Conservation (phyloP, 2,329 filamentous ascomycete species). For the Aureobasidium sp. region DNA sequence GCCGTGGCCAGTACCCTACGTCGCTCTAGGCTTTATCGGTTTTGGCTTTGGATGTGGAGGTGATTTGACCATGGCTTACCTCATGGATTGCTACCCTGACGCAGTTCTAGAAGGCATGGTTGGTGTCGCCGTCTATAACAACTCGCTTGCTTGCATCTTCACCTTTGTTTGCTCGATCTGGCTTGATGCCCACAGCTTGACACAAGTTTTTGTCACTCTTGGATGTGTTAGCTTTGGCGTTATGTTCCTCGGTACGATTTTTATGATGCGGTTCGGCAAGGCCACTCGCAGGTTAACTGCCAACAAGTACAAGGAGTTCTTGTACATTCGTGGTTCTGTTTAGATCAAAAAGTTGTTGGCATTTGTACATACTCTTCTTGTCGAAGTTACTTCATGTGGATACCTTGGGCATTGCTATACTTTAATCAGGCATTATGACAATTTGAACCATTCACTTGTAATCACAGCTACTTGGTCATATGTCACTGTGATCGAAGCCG, state of each 20-base stretch:
- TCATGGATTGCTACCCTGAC: slow-evolving; percentile 50
- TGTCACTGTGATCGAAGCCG: background rate
- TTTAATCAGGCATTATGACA: background rate
- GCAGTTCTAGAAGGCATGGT: slow-evolving; percentile 55
- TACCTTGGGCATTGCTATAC: background rate
- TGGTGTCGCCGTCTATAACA: slow-evolving; percentile 51
- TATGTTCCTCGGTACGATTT: slow-evolving; percentile 41
- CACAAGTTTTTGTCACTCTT: slow-evolving; percentile 46
- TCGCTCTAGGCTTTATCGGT: slow-evolving; percentile 51
- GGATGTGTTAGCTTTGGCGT: slow-evolving; percentile 46
- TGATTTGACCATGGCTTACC: slow-evolving; percentile 45
- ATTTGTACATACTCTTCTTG: background rate
- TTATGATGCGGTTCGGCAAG: slow-evolving; percentile 52
- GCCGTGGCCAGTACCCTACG: slow-evolving; percentile 48
- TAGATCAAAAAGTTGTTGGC: background rate
- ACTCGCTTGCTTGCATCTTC: slow-evolving; percentile 48
- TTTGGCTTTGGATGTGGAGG: slow-evolving; percentile 55
- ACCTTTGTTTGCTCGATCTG: slow-evolving; percentile 43
- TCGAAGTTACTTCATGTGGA: background rate
- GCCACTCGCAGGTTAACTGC: slow-evolving; percentile 42
- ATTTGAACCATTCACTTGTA: background rate
- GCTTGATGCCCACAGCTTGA: slow-evolving; percentile 41
- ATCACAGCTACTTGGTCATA: background rate
- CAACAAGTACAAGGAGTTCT: slow-evolving; percentile 39
- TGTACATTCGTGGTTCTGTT: slow-evolving; percentile 40